These are phyloP conservation scores for Panaeolus papilionaceus DNA, from an alignment of 768 basidiomycete genomes.

Conservation along the genomic window DNA sequence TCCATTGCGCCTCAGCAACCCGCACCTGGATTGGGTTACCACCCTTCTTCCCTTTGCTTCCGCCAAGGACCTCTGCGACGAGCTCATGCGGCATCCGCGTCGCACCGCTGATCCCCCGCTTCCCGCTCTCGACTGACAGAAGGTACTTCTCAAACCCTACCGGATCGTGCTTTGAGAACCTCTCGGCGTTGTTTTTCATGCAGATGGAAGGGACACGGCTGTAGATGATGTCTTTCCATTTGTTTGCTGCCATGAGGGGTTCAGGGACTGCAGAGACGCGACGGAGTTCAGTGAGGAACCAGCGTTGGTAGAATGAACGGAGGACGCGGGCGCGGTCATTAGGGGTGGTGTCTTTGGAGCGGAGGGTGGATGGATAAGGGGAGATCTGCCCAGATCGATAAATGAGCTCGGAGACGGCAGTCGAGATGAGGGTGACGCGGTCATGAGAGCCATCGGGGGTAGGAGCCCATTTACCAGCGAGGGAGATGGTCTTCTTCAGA, in stretches of 20 bases:
- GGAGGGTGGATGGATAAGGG: conserved; percentile 39
- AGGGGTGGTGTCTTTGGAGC: conserved; percentile 30
- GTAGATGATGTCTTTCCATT: conserved; percentile 65
- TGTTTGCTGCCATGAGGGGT: conserved; percentile 63
- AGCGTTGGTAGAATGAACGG: conserved; percentile 63
- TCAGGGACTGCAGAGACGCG: conserved; percentile 54
- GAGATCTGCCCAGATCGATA: conserved; percentile 40
- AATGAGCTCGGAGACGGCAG: conserved; percentile 64
- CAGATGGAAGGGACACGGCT: conserved; percentile 63
- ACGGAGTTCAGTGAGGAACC: conserved; percentile 65
- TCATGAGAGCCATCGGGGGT: conserved; percentile 65
- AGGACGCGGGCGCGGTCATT: conserved; percentile 45
- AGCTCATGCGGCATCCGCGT: conserved; percentile 72
- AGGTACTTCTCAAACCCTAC: conserved; percentile 66
- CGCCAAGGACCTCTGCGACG: conserved; percentile 43
- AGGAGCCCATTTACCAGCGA: conserved; percentile 77
- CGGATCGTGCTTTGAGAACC: conserved; percentile 64
- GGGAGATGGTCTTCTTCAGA: conserved; percentile 51
- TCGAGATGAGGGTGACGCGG: conserved; percentile 65
- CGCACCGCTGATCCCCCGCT: conserved; percentile 65
- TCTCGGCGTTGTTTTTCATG: conserved; percentile 62
- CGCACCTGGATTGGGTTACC: conserved; percentile 42
- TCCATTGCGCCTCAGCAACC: conserved; percentile 73
- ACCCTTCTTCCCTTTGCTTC: conserved; percentile 33
- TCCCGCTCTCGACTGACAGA: conserved; percentile 58